These are phyloP conservation scores for Coemansia sp. DNA, from an alignment of 192 early-diverging fungal species.

Conservation along the genomic window DNA sequence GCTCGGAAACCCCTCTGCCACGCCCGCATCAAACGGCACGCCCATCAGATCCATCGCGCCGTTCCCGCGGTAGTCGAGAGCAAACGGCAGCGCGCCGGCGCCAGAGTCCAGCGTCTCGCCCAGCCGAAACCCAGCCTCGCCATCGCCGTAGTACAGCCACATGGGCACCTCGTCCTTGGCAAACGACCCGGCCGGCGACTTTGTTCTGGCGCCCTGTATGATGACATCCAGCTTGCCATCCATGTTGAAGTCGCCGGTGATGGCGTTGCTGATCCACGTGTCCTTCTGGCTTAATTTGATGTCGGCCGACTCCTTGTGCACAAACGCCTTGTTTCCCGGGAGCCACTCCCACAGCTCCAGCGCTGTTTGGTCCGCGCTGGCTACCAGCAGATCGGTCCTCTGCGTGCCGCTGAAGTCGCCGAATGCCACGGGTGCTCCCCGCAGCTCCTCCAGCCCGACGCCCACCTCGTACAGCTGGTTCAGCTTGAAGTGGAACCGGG, in stretches of 20 bases:
- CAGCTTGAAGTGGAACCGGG: slow-evolving; percentile 51
- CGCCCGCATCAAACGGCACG: slow-evolving; percentile 16
- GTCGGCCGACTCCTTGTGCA: slow-evolving; percentile 52
- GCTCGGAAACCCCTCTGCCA: background rate
- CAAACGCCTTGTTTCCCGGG: slow-evolving; percentile 53
- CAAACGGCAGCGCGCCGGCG: slow-evolving; percentile 31
- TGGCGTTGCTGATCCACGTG: slow-evolving; percentile 68
- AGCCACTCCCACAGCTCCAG: slow-evolving; percentile 75
- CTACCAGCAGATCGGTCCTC: slow-evolving; percentile 79
- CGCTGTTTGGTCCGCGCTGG: slow-evolving; percentile 63
- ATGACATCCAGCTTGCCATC: slow-evolving; percentile 87
- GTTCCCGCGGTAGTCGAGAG: slow-evolving; percentile 33
- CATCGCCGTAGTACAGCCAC: slow-evolving; percentile 75
- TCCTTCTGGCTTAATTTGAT: slow-evolving; percentile 37
- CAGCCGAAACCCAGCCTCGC: slow-evolving; percentile 61
- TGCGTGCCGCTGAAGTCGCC: slow-evolving; percentile 86
- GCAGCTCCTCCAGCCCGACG: slow-evolving; percentile 63
- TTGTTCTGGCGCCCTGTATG: slow-evolving; percentile 62
- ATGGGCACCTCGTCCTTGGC: slow-evolving; percentile 56
- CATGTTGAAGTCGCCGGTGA: slow-evolving; percentile 86
- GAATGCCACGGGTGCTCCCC: slow-evolving; percentile 79
- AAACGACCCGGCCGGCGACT: slow-evolving; percentile 11
- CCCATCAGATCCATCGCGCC: slow-evolving; percentile 23
- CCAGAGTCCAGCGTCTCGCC: slow-evolving; percentile 20
- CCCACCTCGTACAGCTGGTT: slow-evolving; percentile 64